These are phyloP conservation scores for Sporothrix curviconia DNA, from an alignment of 2,329 filamentous ascomycete species.

Conservation along the genomic window DNA sequence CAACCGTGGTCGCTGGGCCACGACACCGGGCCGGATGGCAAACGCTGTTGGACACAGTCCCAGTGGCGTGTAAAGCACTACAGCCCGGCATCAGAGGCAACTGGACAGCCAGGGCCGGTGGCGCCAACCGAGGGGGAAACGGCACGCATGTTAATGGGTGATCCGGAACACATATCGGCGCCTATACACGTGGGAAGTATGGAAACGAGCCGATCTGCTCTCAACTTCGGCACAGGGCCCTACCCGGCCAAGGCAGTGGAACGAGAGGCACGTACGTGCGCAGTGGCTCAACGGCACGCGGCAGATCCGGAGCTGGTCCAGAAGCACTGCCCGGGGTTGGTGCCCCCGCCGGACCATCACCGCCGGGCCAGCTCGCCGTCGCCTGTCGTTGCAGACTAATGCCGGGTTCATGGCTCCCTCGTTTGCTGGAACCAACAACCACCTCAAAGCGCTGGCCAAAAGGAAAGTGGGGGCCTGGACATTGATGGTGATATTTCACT, in stretches of 20 bases:
- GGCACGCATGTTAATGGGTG: background rate
- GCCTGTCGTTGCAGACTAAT: conserved; percentile 28
- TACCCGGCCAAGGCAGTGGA: conserved; percentile 46
- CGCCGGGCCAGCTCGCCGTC: conserved; percentile 29
- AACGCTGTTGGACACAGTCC: conserved; percentile 47
- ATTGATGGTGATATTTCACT: conserved; percentile 41
- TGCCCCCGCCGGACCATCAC: conserved; percentile 26
- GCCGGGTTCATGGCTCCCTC: conserved; percentile 48
- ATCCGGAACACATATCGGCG: background rate
- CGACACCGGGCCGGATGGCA: conserved; percentile 41
- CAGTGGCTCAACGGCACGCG: conserved; percentile 53
- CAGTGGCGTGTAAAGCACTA: conserved; percentile 51
- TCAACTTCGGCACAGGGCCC: conserved; percentile 44
- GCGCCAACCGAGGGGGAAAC: too few species aligned
- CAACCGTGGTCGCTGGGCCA: conserved; percentile 47
- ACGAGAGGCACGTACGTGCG: conserved; percentile 47
- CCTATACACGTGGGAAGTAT: conserved; percentile 52
- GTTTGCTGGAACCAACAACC: conserved; percentile 48
- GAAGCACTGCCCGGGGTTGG: conserved; percentile 44
- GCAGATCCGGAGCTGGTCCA: conserved; percentile 40
- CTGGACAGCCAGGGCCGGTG: background rate
- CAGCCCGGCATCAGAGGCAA: conserved; percentile 20
- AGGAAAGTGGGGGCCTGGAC: conserved; percentile 49
- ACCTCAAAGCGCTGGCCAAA: conserved; percentile 45
- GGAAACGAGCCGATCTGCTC: conserved; percentile 61